These are phyloP conservation scores for Capsicum baccatum DNA, from an alignment of 257 asterid genomes.

Conservation along the genomic window DNA sequence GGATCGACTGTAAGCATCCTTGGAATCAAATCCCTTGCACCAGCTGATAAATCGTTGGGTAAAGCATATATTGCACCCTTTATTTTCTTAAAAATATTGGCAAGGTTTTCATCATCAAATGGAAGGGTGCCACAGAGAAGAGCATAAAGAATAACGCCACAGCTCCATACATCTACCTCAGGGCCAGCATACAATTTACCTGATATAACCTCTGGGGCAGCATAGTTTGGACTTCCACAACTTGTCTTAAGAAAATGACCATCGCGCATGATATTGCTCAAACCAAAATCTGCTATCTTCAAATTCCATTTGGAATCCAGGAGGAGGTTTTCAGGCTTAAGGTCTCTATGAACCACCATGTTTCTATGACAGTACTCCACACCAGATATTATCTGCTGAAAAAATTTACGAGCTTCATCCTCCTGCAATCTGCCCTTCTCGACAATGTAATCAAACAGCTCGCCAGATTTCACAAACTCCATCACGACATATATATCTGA, in stretches of 20 bases:
- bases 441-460: slow-evolving; percentile 96
- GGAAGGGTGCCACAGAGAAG: slow-evolving; percentile 99
- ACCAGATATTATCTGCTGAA: slow-evolving; percentile 98
- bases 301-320: slow-evolving; percentile 83
- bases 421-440: slow-evolving; percentile 95
- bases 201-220: slow-evolving; percentile 98
- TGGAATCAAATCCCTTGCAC: slow-evolving; percentile 90
- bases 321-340: slow-evolving; percentile 94
- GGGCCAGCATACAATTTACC: slow-evolving; percentile 94
- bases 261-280: slow-evolving; percentile 92
- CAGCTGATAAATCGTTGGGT: slow-evolving; percentile 89
- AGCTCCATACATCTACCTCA: slow-evolving; percentile 97
- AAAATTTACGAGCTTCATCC: slow-evolving; percentile 81
- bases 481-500: slow-evolving; percentile 82
- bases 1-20: slow-evolving; percentile 96
- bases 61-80: slow-evolving; percentile 96
- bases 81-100: slow-evolving; percentile 85
- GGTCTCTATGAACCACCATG: slow-evolving; percentile 95
- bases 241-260: slow-evolving; percentile 97
- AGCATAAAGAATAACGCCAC: slow-evolving; percentile 94
- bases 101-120: slow-evolving; percentile 92
- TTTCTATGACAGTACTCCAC: slow-evolving; percentile 96
- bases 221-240: slow-evolving; percentile 96
- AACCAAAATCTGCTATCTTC: slow-evolving; percentile 94
- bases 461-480: slow-evolving; percentile 90